Evolutionary conservation across 1,284 basidiomycete species (phyloP).

Genomic region (Ceratobasidium sp.): DNA sequence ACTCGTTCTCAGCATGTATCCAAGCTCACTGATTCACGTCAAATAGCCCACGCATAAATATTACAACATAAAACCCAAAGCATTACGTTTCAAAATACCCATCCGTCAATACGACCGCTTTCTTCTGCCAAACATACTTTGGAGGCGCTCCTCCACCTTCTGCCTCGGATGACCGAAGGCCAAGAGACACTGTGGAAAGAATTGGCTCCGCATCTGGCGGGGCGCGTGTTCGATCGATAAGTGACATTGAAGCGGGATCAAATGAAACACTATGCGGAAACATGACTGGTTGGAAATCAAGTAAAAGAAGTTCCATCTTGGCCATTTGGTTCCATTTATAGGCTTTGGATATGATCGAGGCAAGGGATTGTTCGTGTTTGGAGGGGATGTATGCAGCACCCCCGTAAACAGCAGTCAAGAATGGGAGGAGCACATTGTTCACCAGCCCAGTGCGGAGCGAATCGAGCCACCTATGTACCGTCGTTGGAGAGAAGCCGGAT

Average conservation of each 20-base stretch:
- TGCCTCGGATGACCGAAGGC: constrained; percentile 24
- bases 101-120: constrained; percentile 7
- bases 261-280: constrained; percentile 7
- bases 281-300: constrained; percentile 31
- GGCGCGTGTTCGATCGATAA: not conserved
- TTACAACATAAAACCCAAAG: not conserved
- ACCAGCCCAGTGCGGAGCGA: not conserved
- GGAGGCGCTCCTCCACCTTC: constrained; percentile 13
- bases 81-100: constrained; percentile 8
- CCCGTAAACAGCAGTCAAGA: constrained; percentile 23
- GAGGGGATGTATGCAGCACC: not conserved
- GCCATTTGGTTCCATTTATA: constrained; percentile 33
- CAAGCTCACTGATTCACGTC: no score
- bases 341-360: constrained; percentile 8
- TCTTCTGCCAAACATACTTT: constrained; percentile 13
- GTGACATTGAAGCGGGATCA: constrained; percentile 7
- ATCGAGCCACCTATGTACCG: constrained; percentile 15
- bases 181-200: constrained; percentile 7
- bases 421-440: not conserved
- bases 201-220: constrained; percentile 15
- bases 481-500: not conserved
- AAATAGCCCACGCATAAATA: not conserved
- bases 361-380: constrained; percentile 9
- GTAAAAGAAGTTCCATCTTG: constrained; percentile 24
- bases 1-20: not conserved